Base-by-base conservation (phyloP, 306 rosid genomes). In the Quercus robur region DNA sequence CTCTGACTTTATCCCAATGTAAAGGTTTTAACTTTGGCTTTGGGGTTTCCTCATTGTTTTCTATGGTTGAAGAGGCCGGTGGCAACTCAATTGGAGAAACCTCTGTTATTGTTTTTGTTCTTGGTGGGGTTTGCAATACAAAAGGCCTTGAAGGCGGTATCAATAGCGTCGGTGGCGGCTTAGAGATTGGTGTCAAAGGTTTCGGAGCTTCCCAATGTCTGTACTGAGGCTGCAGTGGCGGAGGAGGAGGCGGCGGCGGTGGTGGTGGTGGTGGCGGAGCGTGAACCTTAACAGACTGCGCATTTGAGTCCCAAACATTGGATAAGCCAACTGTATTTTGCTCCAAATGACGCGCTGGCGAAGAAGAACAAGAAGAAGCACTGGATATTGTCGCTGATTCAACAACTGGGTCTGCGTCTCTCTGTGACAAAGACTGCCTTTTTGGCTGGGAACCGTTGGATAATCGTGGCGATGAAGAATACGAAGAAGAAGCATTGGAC, bases 1-100 rank as follows among this genome's bases (percentile, higher is more conserved):
- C 97, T 86, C 98, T 90, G 41, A 95, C 99, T 90, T 95, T 95
- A 69, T 95, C 99, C 99, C 99, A 95, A 83, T 95, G 99, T 58
- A 95, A 85, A 3, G 98, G 96, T 91, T 95, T 95, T 83, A 95
- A 80, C 88, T 89, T 95, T 3, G 93, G 98, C 35, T 95, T 95
- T 2, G 87, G 85, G 52, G 56, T 81, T 75, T 88, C 97, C 71
- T 82, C 96, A 25, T 75, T 75, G 15, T 73, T 82, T 76, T 81
- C 92, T 79, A 73, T 33, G 17, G 67, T 74, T 61, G 58, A 81
- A 56, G 86, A 79, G 81, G 70, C 75, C 1, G 86, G 86, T 26
- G 92, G 92, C 87, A 93, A 76, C 81, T 89, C 92, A 71, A 86
- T 86, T 6, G 98, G 92, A 38, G 99, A 91, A 81, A 83, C 71